Conservation (phyloP, 331 rosid genomes). For the Spiraea crenata region DNA sequence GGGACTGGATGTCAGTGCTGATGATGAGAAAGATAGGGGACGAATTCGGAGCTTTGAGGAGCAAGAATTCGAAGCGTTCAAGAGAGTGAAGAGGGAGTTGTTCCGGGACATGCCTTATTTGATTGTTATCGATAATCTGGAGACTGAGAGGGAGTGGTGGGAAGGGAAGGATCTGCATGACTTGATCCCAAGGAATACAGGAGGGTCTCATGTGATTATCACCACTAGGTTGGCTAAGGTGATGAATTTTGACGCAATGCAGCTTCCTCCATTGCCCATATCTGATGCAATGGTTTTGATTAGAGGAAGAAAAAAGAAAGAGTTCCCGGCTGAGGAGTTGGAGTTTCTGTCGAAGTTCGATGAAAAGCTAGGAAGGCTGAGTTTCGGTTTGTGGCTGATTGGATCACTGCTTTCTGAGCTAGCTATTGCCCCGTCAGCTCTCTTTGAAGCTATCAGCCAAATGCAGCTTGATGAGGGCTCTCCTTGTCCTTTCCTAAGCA, state of each 20-base stretch:
- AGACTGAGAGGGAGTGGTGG: slow-evolving; percentile 83
- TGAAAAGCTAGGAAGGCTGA: slow-evolving; percentile 69
- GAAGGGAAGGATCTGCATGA: slow-evolving; percentile 74
- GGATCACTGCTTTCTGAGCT: slow-evolving; percentile 78
- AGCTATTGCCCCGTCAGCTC: slow-evolving; percentile 53
- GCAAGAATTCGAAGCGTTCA: slow-evolving; percentile 85
- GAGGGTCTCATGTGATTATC: slow-evolving; percentile 77
- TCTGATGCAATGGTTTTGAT: slow-evolving; percentile 71
- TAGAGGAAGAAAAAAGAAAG: slow-evolving; percentile 72
- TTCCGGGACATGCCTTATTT: slow-evolving; percentile 79
- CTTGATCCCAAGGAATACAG: slow-evolving; percentile 75
- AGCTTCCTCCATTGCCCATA: slow-evolving; percentile 57
- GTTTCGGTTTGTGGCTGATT: slow-evolving; percentile 66
- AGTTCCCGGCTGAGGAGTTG: slow-evolving; percentile 53
- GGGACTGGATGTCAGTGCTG: slow-evolving; percentile 79
- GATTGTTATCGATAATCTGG: slow-evolving; percentile 80
- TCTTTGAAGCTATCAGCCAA: slow-evolving; percentile 64
- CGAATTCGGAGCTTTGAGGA: slow-evolving; percentile 81
- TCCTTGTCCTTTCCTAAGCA: slow-evolving; percentile 44
- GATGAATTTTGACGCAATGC: slow-evolving; percentile 59
- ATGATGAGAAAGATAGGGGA: slow-evolving; percentile 69
- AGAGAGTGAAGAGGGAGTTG: slow-evolving; percentile 76
- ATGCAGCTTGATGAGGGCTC: slow-evolving; percentile 45
- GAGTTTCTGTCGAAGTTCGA: slow-evolving; percentile 52
- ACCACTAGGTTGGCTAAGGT: slow-evolving; percentile 64